Evolutionary conservation across 176 grass and related monocot genomes (phyloP), one percentile per base, ranked within the genome.

Genomic region (Cenchrus americanus): DNA sequence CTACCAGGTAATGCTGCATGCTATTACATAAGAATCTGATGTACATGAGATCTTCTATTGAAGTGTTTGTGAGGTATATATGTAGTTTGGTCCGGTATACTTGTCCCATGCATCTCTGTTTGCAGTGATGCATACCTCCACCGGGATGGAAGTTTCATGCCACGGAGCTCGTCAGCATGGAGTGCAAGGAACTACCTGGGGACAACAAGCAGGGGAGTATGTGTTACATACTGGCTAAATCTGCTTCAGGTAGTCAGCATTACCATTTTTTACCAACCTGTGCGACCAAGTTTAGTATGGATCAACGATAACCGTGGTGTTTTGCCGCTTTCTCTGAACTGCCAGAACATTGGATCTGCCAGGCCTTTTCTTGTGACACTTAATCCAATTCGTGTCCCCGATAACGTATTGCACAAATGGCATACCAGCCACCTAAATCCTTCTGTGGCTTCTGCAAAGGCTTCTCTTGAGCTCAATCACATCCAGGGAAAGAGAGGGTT

Each of bases 141-240:
- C 2, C 44, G 69, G 1, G 95, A 97, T 43, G 78, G 87, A 66
- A 94, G 65, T 51, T 76, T 94, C 41, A 94, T 97, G 92, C 95
- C 95, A 3, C 90, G 27, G 62, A 94, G 92, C 74, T 71, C 84
- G n/a, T 92, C 88, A 6, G 95, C 92, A 43, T 97, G 92, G 95
- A 92, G 92, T 55, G 80, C 86, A 26, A 92, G 90, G 94, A 97
- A 97, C 64, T 97, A 94, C 80, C 68, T 94, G 58, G 90, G 88
- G 41, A 87, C 89, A 27, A 97, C 86, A 3, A 79, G 73, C n/a
- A 87, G 22, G 1, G 84, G 90, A 1, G 88, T 89, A 32, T 92
- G 84, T 70, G 73, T 97, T 69, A 97, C 95, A 71, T 94, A 92
- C 86, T 97, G 92, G 95, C 67, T 97, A 40, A 94, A 97, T 60